phyloP scores from a whole-genome alignment of 73 alveolate genomes.

The Uronychia binucleata region DNA sequence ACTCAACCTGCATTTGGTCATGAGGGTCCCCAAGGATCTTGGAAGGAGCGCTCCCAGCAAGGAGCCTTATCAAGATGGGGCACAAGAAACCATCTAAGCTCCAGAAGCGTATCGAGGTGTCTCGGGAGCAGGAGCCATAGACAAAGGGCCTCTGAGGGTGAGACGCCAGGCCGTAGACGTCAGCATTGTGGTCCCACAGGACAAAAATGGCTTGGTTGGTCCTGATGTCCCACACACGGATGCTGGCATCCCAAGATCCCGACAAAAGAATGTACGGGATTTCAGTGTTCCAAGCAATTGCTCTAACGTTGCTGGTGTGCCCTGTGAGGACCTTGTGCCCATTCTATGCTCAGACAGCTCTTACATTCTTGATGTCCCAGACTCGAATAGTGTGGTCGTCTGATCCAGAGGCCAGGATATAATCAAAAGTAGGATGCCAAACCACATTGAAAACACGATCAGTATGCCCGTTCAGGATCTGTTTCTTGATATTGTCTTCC shows the following conservation, averaged over 20 bases:
- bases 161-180: conserved; percentile 71
- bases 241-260: conserved; percentile 78
- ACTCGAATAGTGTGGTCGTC: conserved; percentile 42
- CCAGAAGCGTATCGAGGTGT: conserved; percentile 72
- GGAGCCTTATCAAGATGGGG: conserved; percentile 11
- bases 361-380: conserved; percentile 56
- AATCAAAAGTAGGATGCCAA: conserved; percentile 54
- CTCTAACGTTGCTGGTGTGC: conserved; percentile 77
- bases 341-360: conserved; percentile 3
- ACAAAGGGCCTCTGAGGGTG: conserved; percentile 72
- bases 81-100: conserved; percentile 40
- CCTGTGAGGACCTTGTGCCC: conserved; percentile 52
- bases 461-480: conserved; percentile 8
- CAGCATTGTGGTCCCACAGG: conserved; percentile 67
- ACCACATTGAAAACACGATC: conserved; percentile 35
- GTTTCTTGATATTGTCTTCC: not conserved
- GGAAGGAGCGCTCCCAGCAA: not conserved
- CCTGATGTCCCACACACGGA: conserved; percentile 77
- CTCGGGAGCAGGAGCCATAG: conserved; percentile 78
- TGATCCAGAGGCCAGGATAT: conserved; percentile 55
- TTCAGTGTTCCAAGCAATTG: conserved; percentile 79
- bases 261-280: conserved; percentile 72
- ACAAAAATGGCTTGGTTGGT: conserved; percentile 54
- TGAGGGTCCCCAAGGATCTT: conserved; percentile 35
- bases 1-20: conserved; percentile 36